Base-by-base conservation (phyloP, 371 early-diverging fungal genomes). In the Mortierella sp. region DNA sequence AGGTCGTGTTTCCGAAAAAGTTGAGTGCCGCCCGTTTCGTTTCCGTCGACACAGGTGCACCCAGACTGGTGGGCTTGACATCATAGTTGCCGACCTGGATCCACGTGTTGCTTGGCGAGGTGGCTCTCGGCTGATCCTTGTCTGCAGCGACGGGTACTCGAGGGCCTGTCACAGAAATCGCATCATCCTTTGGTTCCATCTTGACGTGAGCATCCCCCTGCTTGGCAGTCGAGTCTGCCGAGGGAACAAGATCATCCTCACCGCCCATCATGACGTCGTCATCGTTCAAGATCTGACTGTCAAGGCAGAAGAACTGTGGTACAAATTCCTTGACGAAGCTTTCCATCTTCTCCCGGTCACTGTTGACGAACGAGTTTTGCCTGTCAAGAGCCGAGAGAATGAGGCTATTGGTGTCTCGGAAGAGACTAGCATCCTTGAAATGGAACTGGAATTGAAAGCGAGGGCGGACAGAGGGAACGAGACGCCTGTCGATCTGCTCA, bases 271-370 rank as follows among this genome's bases (percentile, higher is more conserved):
- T 70, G 8, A 79, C 72, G 57, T 73, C 72, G 7, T 82, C 87
- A 2, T 81, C 82, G 28, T 71, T 75, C 52, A 72, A 57, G 42
- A 79, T 63, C n/a, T 71, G 67, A 12, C 60, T 60, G 19, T 70
- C 85, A 17, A 92, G 60, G 34, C 86, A 89, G 73, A 94, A 92
- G 66, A 95, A 90, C 19, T 86, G 81, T 19, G 87, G 85, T 34
- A 94, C 86, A 75, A 96, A 91, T 11, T 85, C 84, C 32, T 82
- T 82, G 64, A 94, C 84, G 56, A 96, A 92, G n/a, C 84, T 85
- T 27, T 86, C 84, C 70, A 96, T 89, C 70, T 85, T 82, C 43
- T 89, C 89, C 48, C 91, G 83, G 61, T 93, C 93, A 8, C 80
- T 80, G 47, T 80, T 82, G 32, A 86, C 82, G 66, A 85, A 89